These are phyloP conservation scores for Flaveria linearis DNA, from an alignment of 129 eudicot species.

Conservation along the genomic window DNA sequence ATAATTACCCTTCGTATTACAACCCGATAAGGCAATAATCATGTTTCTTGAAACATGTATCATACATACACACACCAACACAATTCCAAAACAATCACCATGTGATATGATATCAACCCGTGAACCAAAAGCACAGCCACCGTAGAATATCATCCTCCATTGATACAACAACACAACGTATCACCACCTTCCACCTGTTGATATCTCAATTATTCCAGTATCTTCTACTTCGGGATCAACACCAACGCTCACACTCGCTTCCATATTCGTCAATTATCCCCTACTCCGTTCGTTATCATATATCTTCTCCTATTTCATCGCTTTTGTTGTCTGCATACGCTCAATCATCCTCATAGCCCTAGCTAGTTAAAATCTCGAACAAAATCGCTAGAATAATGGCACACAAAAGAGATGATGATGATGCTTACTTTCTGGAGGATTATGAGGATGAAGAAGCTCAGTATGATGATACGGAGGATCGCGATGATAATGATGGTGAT, in stretches of 20 bases:
- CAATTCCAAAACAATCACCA: neutral
- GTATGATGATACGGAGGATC: slow-evolving; percentile 19
- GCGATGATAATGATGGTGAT: neutral
- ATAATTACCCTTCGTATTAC: neutral
- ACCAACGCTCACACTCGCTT: neutral
- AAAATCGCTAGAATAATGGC: slow-evolving; percentile 8
- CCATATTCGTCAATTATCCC: neutral
- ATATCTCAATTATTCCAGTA: slow-evolving; percentile 26
- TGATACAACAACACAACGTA: neutral
- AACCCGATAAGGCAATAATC: neutral
- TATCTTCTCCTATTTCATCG: neutral
- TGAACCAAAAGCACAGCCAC: neutral
- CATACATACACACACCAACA: neutral
- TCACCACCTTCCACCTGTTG: slow-evolving; percentile 15
- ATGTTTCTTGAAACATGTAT: neutral
- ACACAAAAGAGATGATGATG: slow-evolving; percentile 21
- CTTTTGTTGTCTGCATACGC: neutral
- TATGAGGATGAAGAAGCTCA: slow-evolving; percentile 34
- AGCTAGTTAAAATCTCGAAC: neutral
- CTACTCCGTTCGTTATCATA: neutral
- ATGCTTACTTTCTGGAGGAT: slow-evolving; percentile 28
- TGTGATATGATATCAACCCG: neutral
- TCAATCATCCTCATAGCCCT: neutral
- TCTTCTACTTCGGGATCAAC: slow-evolving; percentile 13
- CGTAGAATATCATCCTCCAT: neutral